A percentile compares a stretch with the other conserved stretches of the same genome.
phyloP scores from a whole-genome alignment of 441 rosid species.

The Euphorbia celastroides region DNA sequence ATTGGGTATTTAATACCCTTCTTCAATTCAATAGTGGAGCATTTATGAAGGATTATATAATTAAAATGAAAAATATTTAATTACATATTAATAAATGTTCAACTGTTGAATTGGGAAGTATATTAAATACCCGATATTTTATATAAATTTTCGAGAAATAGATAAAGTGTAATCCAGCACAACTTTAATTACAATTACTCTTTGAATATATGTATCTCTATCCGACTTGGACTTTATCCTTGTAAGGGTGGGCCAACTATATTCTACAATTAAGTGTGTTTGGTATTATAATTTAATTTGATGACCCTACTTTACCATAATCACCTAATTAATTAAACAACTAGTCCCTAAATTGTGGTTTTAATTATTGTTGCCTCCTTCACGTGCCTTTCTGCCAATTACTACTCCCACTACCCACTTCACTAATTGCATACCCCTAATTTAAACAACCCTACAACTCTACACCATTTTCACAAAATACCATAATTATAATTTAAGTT shows the following conservation, averaged over 20 bases:
- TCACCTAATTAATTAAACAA: neutral
- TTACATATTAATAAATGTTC: too few species aligned
- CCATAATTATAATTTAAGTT: neutral
- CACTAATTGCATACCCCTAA: neutral
- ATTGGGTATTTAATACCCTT: too few species aligned
- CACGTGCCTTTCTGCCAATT: neutral
- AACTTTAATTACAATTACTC: too few species aligned
- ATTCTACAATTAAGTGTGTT: neutral
- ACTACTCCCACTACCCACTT: neutral
- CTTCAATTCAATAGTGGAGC: slow-evolving; percentile 6
- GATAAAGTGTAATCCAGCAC: too few species aligned
- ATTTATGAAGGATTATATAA: too few species aligned
- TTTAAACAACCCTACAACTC: neutral
- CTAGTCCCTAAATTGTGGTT: neutral
- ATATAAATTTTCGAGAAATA: too few species aligned
- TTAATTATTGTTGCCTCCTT: neutral
- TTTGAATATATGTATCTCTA: too few species aligned
- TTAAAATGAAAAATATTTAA: too few species aligned
- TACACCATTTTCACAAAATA: neutral
- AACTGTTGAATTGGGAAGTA: too few species aligned
- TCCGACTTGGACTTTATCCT: too few species aligned
- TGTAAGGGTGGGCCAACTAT: slow-evolving; percentile 22
- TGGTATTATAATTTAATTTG: neutral
- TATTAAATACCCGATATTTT: too few species aligned
- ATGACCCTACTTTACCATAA: slow-evolving; percentile 3